Percentiles rank a stretch among this genome's conserved stretches.
These are phyloP conservation scores for Scytalidium lignicola DNA, from an alignment of 2,329 filamentous ascomycete species.

Conservation along the genomic window DNA sequence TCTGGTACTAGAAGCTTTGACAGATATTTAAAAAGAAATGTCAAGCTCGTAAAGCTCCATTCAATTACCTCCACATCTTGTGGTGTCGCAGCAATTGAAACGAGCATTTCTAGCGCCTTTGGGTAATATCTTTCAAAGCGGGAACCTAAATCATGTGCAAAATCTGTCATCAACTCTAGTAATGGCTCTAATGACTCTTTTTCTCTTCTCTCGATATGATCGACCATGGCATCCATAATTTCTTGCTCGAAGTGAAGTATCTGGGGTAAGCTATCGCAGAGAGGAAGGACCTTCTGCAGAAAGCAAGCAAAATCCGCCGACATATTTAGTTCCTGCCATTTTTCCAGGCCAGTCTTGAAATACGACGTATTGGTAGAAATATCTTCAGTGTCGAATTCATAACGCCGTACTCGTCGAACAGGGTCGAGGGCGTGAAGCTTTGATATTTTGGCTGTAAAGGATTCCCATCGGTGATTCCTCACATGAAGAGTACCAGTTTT, in stretches of 20 bases:
- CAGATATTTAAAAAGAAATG: constrained; percentile 96
- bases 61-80: constrained; percentile 87
- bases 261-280: constrained; percentile 87
- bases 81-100: constrained; percentile 71
- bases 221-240: constrained; percentile 72
- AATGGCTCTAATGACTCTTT: constrained; percentile 79
- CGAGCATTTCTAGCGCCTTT: constrained; percentile 67
- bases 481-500: constrained; percentile 69
- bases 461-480: constrained; percentile 85
- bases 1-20: constrained; percentile 83
- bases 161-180: constrained; percentile 80
- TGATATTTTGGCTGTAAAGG: constrained; percentile 83
- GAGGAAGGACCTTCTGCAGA: constrained; percentile 64
- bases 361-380: constrained; percentile 76
- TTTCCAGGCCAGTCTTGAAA: constrained; percentile 74
- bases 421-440: constrained; percentile 89
- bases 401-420: constrained; percentile 79
- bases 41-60: constrained; percentile 91
- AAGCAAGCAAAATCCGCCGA: constrained; percentile 77
- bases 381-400: constrained; percentile 77
- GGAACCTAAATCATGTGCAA: constrained; percentile 87
- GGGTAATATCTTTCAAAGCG: constrained; percentile 87
- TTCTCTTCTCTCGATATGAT: constrained; percentile 73
- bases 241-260: constrained; percentile 84
- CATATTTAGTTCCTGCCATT: constrained; percentile 90